A percentile compares a stretch with the other conserved stretches of the same genome.
Evolutionary conservation across 345 rosid species (phyloP).

Genomic region (Citrus sinensis): DNA sequence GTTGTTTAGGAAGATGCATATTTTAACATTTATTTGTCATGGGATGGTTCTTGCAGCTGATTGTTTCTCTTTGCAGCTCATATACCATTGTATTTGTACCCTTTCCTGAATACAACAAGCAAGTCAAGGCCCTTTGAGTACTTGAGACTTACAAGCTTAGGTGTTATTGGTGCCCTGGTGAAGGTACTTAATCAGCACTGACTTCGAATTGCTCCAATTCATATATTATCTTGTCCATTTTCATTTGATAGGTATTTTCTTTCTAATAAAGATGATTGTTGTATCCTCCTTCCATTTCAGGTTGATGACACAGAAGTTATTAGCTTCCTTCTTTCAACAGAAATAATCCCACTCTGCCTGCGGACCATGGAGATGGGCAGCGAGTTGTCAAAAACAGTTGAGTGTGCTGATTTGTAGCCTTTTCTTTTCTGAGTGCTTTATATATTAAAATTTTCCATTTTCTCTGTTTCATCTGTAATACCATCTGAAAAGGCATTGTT

Average conservation of each 20-base stretch:
- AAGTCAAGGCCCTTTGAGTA: constrained; percentile 97
- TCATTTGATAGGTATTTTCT: background rate
- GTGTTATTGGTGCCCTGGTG: constrained; percentile 98
- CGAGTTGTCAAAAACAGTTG: constrained; percentile 94
- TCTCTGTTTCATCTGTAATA: background rate
- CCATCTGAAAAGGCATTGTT: background rate
- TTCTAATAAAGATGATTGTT: background rate
- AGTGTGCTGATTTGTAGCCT: constrained; percentile 24
- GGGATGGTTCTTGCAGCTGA: background rate
- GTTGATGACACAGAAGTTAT: constrained; percentile 98
- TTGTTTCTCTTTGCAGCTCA: constrained; percentile 61
- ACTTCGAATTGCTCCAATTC: background rate
- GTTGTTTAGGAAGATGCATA: background rate
- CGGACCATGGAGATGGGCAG: constrained; percentile 99
- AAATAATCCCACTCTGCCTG: constrained; percentile 87
- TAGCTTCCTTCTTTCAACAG: constrained; percentile 94
- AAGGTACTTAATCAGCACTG: constrained; percentile 52
- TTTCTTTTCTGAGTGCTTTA: background rate
- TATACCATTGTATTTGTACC: constrained; percentile 87
- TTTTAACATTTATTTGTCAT: background rate
- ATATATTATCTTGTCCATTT: background rate
- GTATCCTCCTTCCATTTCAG: constrained; percentile 31
- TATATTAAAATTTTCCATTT: background rate
- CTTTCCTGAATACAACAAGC: constrained; percentile 93
- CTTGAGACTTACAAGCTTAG: constrained; percentile 93